phyloP scores from a whole-genome alignment of 1,284 basidiomycete genomes.

The Apiotrichum domesticum region DNA sequence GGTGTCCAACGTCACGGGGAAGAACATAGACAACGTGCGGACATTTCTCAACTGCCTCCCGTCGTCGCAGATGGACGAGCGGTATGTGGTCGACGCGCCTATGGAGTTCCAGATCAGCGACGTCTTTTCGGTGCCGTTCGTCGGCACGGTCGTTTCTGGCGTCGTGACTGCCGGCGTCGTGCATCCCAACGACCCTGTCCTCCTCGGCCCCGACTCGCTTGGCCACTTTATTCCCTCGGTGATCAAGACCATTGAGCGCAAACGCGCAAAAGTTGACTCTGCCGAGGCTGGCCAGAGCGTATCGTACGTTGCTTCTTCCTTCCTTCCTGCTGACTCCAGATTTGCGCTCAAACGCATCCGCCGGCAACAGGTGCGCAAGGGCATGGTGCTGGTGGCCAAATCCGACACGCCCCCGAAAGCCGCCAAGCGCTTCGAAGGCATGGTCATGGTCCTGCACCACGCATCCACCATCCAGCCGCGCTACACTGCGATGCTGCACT shows the following conservation, averaged over 20 bases:
- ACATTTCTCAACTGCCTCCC: constrained; percentile 81
- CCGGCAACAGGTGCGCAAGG: constrained; percentile 78
- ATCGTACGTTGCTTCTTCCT: constrained; percentile 47
- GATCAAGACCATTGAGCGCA: constrained; percentile 90
- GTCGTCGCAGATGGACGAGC: constrained; percentile 70
- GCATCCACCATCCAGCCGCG: constrained; percentile 85
- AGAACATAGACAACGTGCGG: constrained; percentile 68
- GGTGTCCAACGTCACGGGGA: constrained; percentile 90
- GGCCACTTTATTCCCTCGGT: constrained; percentile 78
- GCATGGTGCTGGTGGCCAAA: constrained; percentile 83
- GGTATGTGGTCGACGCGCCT: constrained; percentile 76
- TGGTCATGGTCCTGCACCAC: constrained; percentile 56
- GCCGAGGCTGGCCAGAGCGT: constrained; percentile 95
- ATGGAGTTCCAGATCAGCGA: constrained; percentile 62
- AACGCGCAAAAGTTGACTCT: constrained; percentile 72
- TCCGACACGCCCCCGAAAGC: constrained; percentile 65
- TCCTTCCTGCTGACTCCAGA: constrained; percentile 13
- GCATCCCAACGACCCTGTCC: constrained; percentile 72
- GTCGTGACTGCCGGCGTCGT: constrained; percentile 73
- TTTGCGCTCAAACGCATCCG: constrained; percentile 87
- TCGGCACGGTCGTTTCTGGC: constrained; percentile 91
- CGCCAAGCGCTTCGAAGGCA: constrained; percentile 37
- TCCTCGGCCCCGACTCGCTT: constrained; percentile 88
- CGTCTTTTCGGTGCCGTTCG: constrained; percentile 76
- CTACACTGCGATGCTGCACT: constrained; percentile 61